A percentile compares a stretch with the other conserved stretches of the same genome.
These are phyloP conservation scores for Jaapia argillacea DNA, from an alignment of 768 basidiomycete genomes.

Conservation along the genomic window DNA sequence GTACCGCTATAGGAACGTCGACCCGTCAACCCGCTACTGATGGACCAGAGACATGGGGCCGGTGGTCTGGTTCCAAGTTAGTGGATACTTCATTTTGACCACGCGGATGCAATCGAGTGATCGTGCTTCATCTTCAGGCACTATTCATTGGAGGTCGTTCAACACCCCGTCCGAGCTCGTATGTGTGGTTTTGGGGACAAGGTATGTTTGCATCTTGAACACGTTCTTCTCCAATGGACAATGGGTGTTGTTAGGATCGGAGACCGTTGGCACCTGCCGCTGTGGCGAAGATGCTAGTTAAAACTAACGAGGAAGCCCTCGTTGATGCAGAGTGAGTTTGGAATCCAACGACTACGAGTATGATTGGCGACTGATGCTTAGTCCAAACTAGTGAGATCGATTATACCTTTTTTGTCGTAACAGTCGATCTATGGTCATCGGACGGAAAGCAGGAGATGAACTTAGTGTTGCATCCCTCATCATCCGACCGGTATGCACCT, in stretches of 20 bases:
- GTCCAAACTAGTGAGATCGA: conserved; percentile 58
- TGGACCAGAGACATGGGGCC: conserved; percentile 56
- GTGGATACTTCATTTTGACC: conserved; percentile 13
- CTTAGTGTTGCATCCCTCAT: conserved; percentile 79
- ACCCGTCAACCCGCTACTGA: conserved; percentile 21
- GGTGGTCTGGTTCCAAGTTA: conserved; percentile 57
- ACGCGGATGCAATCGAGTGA: neutral
- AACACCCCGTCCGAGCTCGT: conserved; percentile 82
- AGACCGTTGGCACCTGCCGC: conserved; percentile 88
- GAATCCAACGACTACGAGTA: neutral
- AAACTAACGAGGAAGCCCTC: conserved; percentile 51
- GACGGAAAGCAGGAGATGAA: conserved; percentile 82
- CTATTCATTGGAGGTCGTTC: conserved; percentile 78
- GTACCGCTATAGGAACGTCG: conserved; percentile 10
- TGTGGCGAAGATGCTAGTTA: conserved; percentile 74
- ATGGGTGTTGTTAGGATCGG: conserved; percentile 67
- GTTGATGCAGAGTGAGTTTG: conserved; percentile 68
- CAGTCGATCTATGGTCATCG: conserved; percentile 87
- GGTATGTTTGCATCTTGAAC: conserved; percentile 32
- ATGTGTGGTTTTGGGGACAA: conserved; percentile 98
- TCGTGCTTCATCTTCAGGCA: conserved; percentile 31
- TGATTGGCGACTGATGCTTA: conserved; percentile 1
- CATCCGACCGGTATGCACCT: conserved; percentile 66
- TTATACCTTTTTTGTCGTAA: conserved; percentile 80
- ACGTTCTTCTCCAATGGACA: conserved; percentile 9